Evolutionary conservation across 106 monocot species (phyloP).

Genomic region (Apostasia ramifera): DNA sequence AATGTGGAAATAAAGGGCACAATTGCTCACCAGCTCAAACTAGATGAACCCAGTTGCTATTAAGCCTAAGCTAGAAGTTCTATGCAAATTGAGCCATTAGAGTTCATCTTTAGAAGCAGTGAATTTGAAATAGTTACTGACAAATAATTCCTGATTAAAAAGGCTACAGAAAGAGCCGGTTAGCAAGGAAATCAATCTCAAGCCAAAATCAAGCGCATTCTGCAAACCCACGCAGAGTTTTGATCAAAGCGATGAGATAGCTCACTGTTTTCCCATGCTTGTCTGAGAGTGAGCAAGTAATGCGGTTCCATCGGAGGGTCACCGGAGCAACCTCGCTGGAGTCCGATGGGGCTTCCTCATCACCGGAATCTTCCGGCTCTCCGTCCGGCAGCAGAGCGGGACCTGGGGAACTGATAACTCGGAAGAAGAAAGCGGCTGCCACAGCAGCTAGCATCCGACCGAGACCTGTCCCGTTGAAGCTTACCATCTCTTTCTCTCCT

Average conservation of each 20-base stretch:
- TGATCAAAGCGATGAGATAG: not conserved
- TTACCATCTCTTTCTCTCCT: slow-evolving; percentile 6
- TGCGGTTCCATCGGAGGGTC: slow-evolving; percentile 55
- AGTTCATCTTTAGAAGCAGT: no score
- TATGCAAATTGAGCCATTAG: no score
- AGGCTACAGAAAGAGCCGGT: not conserved
- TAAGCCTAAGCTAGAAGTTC: no score
- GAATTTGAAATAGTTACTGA: no score
- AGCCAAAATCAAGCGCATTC: not conserved
- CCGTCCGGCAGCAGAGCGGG: slow-evolving; percentile 29
- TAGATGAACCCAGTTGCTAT: no score
- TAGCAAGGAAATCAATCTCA: not conserved
- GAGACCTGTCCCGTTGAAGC: slow-evolving; percentile 30
- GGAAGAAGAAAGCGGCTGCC: slow-evolving; percentile 58
- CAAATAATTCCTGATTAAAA: not conserved
- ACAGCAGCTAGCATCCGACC: slow-evolving; percentile 49
- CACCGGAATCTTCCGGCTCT: slow-evolving; percentile 22
- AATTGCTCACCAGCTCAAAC: no score
- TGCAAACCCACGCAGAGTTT: not conserved
- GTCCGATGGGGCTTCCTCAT: slow-evolving; percentile 20
- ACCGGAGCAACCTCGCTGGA: slow-evolving; percentile 33
- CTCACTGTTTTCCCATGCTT: slow-evolving; percentile 52
- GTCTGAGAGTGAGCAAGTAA: slow-evolving; percentile 66
- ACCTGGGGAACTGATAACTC: slow-evolving; percentile 28
- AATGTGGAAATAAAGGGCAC: no score